Evolutionary conservation across 2,329 filamentous ascomycete species (phyloP), one percentile per base, ranked within the genome.

Genomic region (Botrytis aclada): DNA sequence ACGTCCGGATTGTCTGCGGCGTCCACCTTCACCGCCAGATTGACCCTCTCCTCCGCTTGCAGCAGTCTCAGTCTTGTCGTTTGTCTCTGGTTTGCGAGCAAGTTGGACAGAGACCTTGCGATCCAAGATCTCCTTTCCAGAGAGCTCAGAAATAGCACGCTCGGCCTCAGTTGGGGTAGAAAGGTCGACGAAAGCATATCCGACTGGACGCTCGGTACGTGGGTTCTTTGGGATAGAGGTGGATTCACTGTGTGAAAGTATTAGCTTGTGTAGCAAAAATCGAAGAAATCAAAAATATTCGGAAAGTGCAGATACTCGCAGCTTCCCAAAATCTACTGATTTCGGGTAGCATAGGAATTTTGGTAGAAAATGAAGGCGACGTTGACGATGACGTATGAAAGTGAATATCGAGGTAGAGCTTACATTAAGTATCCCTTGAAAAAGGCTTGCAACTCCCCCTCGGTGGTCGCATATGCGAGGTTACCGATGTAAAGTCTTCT

Each of bases 401-500:
- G 62, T 29, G 18, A 62, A 29, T 56, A n/a, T 47, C 29, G 29
- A 70, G 22, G 16, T 20, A 37, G 93, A 56, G 14, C 95, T 89
- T 90, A 99, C 96, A 99, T 94, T 88, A 96, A 92, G 89, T 97
- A 98, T 86, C 92, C 93, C 89, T 96, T 95, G 92, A 99, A 99
- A 90, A 99, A 99, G 81, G 96, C 93, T 89, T 97, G 97, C 90
- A 99, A 94, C 92, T 98, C 94, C 92, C 93, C 96, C 93, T 98
- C 96, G 85, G 94, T 97, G 91, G 96, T 98, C 92, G 95, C 95
- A 86, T 99, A 99, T 82, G 96, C 96, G 90, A 99, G 93, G 89
- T 99, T 99, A 89, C 96, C 96, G 88, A 99, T 98, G 88, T 99
- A 99, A 82, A 99, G 92, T 88, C 96, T 94, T 88, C 96, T 94